phyloP scores from a whole-genome alignment of 805 yeast genomes.

The Saturnispora hagleri region DNA sequence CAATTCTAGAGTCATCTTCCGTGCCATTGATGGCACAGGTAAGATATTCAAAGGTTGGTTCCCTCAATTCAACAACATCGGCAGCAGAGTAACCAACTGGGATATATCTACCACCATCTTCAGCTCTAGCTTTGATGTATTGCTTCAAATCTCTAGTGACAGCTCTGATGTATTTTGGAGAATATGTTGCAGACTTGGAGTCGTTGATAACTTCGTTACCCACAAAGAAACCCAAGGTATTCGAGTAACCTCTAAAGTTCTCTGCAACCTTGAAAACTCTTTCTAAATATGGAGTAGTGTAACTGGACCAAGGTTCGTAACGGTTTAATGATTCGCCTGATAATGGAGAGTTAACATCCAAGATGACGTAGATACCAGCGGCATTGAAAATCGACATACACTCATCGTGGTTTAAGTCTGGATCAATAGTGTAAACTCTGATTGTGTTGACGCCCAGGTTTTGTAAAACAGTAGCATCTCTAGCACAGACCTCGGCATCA shows the following conservation, averaged over 20 bases:
- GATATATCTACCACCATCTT: conserved; percentile 55
- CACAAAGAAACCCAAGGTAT: conserved; percentile 78
- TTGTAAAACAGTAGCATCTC: conserved; percentile 74
- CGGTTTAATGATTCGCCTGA: conserved; percentile 62
- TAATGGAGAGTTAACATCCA: conserved; percentile 78
- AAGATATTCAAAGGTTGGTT: conserved; percentile 69
- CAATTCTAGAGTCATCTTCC: conserved; percentile 60
- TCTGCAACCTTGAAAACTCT: conserved; percentile 81
- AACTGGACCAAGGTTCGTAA: conserved; percentile 58
- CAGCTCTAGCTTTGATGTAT: conserved; percentile 40
- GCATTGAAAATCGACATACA: conserved; percentile 85
- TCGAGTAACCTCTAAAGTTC: conserved; percentile 76
- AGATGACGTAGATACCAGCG: conserved; percentile 82
- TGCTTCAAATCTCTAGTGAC: conserved; percentile 87
- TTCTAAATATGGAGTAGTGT: conserved; percentile 58
- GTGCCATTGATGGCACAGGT: conserved; percentile 64
- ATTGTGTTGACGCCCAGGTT: conserved; percentile 74
- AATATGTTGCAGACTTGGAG: conserved; percentile 45
- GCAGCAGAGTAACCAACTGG: conserved; percentile 98
- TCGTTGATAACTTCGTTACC: conserved; percentile 92
- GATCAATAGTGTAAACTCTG: conserved; percentile 75
- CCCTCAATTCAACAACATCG: conserved; percentile 60
- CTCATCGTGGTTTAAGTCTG: conserved; percentile 78
- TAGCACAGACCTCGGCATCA: conserved; percentile 57
- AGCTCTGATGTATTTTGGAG: conserved; percentile 80